phyloP scores from a whole-genome alignment of 805 yeast genomes.

The Crinitomyces ghanaensis region DNA sequence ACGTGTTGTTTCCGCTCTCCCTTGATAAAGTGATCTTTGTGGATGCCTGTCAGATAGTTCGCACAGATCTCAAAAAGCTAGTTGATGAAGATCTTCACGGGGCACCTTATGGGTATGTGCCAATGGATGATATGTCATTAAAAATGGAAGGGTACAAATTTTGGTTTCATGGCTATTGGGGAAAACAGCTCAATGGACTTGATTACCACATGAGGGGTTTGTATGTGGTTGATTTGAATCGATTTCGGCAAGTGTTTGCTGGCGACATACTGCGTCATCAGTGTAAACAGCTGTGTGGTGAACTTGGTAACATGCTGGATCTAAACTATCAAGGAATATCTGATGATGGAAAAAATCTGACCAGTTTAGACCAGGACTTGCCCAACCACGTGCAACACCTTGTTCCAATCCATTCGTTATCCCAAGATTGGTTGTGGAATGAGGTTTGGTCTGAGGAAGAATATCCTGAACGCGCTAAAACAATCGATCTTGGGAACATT shows the following conservation, averaged over 20 bases:
- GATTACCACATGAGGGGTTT: constrained; percentile 79
- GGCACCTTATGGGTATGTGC: constrained; percentile 78
- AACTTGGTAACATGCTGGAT: too few species aligned
- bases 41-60: constrained; percentile 73
- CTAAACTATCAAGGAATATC: constrained; percentile 78
- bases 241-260: constrained; percentile 52
- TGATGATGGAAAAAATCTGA: constrained; percentile 63
- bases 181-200: constrained; percentile 37
- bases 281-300: too few species aligned
- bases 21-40: constrained; percentile 70
- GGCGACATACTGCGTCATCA: constrained; percentile 78
- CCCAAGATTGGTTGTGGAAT: constrained; percentile 87
- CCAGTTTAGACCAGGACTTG: constrained; percentile 83
- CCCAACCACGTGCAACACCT: constrained; percentile 73
- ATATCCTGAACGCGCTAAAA: constrained; percentile 49
- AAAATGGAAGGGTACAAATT: constrained; percentile 81
- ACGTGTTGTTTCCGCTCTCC: constrained; percentile 73
- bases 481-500: constrained; percentile 75
- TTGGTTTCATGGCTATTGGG: constrained; percentile 95
- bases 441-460: constrained; percentile 83
- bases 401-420: constrained; percentile 59
- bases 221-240: constrained; percentile 64
- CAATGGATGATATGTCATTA: constrained; percentile 69
- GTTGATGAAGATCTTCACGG: constrained; percentile 60
- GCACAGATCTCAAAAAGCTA: constrained; percentile 62